These are phyloP conservation scores for Paspalum vaginatum DNA, from an alignment of 176 grass and related monocot species.

Conservation along the genomic window DNA sequence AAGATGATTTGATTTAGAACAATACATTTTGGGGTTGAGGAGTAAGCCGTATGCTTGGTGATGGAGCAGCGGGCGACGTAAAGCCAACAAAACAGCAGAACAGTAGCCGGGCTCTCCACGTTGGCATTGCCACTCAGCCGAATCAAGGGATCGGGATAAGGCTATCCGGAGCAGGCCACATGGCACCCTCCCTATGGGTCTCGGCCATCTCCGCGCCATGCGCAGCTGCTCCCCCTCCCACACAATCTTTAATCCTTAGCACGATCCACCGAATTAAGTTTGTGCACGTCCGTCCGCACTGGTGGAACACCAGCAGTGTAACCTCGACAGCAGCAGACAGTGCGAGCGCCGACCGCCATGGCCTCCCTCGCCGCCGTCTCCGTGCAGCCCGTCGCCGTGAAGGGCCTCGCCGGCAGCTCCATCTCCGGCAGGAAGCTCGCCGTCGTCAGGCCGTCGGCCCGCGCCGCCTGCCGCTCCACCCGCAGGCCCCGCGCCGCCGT, in stretches of 20 bases:
- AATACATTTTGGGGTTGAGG: too few relatives aligned
- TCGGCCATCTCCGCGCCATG: conserved; percentile 23
- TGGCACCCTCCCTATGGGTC: conserved; percentile 52
- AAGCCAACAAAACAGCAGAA: not conserved
- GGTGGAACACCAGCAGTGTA: not conserved
- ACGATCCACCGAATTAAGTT: conserved; percentile 31
- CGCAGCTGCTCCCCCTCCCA: not conserved
- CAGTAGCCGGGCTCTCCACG: not conserved
- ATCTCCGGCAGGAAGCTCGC: conserved; percentile 71
- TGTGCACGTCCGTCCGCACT: conserved; percentile 17
- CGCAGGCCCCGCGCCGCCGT: conserved; percentile 62
- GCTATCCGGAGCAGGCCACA: conserved; percentile 65
- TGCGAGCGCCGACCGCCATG: conserved; percentile 40
- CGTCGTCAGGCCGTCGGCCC: conserved; percentile 45
- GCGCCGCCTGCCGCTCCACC: conserved; percentile 43
- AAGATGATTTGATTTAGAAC: too few relatives aligned
- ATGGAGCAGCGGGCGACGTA: not conserved
- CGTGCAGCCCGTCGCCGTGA: conserved; percentile 69
- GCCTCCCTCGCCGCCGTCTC: conserved; percentile 80
- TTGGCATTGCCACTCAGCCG: not conserved
- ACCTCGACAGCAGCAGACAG: not conserved
- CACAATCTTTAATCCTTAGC: conserved; percentile 51
- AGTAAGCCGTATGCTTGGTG: not conserved
- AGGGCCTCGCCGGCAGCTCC: conserved; percentile 85
- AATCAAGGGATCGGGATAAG: conserved; percentile 53